These are phyloP conservation scores for Pseudopyricularia javanii DNA, from an alignment of 2,329 filamentous ascomycete genomes.

Conservation along the genomic window DNA sequence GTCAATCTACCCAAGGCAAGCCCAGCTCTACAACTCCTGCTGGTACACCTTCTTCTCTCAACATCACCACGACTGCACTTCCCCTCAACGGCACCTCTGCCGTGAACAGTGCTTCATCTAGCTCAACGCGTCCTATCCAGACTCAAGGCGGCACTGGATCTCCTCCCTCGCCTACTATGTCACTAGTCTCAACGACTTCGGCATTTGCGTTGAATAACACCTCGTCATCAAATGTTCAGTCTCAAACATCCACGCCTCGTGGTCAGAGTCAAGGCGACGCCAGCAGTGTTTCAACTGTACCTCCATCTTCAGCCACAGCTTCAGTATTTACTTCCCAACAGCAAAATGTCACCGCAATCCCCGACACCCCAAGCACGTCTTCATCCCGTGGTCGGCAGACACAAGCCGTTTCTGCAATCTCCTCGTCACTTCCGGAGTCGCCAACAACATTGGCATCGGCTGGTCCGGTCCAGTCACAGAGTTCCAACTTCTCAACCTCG, in stretches of 20 bases:
- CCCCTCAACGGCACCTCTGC: neutral
- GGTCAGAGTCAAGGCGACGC: neutral
- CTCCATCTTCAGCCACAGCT: neutral
- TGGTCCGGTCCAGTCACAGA: neutral
- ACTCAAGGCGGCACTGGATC: neutral
- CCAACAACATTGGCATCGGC: neutral
- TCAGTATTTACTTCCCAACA: neutral
- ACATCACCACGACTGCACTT: neutral
- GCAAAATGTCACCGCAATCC: neutral
- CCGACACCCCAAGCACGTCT: neutral
- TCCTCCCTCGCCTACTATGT: neutral
- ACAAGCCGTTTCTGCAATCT: neutral
- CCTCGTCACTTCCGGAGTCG: neutral
- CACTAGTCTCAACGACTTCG: neutral
- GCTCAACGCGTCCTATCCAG: neutral
- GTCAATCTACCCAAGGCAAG: neutral
- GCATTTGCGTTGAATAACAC: neutral
- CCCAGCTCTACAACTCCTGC: neutral
- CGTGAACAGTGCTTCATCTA: neutral
- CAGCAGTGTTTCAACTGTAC: neutral
- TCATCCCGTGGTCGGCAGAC: neutral
- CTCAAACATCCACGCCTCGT: neutral
- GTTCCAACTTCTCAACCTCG: neutral
- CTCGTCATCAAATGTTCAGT: neutral
- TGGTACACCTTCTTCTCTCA: neutral